Percentiles rank a stretch among this genome's conserved stretches.
These are phyloP conservation scores for Wallacemonas sp. DNA, from an alignment of 208 protist genomes.

Conservation along the genomic window DNA sequence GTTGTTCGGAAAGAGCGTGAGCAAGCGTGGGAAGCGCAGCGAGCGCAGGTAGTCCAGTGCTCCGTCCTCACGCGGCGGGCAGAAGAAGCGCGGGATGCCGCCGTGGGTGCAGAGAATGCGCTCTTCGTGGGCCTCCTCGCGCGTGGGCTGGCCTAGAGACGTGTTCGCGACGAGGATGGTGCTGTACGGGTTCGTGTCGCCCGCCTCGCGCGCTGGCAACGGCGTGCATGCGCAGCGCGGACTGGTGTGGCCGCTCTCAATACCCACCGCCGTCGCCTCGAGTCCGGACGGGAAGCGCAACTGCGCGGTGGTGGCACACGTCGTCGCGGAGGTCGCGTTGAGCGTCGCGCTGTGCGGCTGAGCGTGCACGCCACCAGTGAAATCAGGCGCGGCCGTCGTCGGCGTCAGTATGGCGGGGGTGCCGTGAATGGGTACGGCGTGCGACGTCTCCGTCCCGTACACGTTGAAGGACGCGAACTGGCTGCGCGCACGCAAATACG, in stretches of 20 bases:
- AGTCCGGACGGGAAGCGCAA: background rate
- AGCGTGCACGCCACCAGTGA: no score
- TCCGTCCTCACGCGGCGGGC: conserved; percentile 48
- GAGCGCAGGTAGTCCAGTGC: conserved; percentile 44
- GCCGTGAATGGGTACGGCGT: conserved; percentile 4
- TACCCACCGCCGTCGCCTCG: conserved; percentile 7
- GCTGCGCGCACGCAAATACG: conserved; percentile 25
- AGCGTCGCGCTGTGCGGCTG: no score
- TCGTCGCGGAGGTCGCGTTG: background rate
- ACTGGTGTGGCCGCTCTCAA: background rate
- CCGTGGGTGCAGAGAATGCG: conserved; percentile 81
- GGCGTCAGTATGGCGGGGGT: conserved; percentile 7
- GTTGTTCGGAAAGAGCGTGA: conserved; percentile 74
- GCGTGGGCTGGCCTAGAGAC: conserved; percentile 25
- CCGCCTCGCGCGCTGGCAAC: conserved; percentile 1
- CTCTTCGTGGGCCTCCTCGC: conserved; percentile 48
- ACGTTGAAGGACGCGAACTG: conserved; percentile 27
- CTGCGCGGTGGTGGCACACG: background rate
- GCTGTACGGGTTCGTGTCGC: conserved; percentile 12
- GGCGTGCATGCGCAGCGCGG: conserved; percentile 9
- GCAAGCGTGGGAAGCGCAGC: conserved; percentile 54
- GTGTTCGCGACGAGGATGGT: conserved; percentile 22
- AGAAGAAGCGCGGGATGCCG: conserved; percentile 69
- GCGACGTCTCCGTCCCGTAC: conserved; percentile 23
- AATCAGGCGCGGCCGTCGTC: no score